phyloP scores from a whole-genome alignment of 73 alveolate genomes.

The Stentor coeruleus region DNA sequence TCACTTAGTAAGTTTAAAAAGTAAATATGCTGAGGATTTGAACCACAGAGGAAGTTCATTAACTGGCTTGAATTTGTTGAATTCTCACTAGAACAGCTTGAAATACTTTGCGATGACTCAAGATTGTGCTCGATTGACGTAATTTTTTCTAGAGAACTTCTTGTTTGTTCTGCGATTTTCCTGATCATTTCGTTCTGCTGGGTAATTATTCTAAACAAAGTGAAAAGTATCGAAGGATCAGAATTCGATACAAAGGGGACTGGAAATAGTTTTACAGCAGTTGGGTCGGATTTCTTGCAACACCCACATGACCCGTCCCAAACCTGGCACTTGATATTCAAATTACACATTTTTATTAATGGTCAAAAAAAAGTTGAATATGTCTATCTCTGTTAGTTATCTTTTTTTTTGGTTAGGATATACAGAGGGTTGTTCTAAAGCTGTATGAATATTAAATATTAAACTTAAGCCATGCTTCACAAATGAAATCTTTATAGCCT shows the following conservation, averaged over 20 bases:
- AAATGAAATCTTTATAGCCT: no score
- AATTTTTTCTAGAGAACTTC: not conserved
- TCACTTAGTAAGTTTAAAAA: not conserved
- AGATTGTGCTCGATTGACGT: not conserved
- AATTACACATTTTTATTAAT: not conserved
- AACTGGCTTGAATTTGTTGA: not conserved
- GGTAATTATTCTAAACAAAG: not conserved
- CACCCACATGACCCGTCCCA: conserved; percentile 1
- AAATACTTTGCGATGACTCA: not conserved
- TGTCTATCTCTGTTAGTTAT: no score
- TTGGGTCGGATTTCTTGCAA: not conserved
- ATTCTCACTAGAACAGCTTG: not conserved
- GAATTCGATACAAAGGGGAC: not conserved
- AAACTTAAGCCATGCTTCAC: no score
- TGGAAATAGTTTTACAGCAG: not conserved
- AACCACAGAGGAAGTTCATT: not conserved
- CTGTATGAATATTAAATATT: no score
- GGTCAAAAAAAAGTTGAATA: no score
- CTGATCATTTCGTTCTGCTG: not conserved
- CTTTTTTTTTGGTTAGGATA: no score
- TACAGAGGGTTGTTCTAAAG: no score
- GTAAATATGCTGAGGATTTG: not conserved
- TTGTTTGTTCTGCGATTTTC: not conserved
- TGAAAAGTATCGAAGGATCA: not conserved
- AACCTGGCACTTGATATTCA: not conserved